Base-by-base conservation (phyloP, 208 protist species). In the Crithidia expoeki region DNA sequence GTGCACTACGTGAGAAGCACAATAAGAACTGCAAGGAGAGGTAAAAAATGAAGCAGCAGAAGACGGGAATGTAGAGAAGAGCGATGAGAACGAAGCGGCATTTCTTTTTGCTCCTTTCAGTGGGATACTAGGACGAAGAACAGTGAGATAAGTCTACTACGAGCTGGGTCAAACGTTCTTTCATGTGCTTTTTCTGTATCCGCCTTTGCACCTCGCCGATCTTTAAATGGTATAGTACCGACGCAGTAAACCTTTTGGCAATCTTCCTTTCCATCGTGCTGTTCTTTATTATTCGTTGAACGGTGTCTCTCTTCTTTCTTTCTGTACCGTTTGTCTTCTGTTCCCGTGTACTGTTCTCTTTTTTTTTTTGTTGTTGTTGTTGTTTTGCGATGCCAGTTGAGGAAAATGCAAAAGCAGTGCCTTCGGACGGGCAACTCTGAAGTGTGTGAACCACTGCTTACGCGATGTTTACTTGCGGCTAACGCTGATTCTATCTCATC, bases 1-100 rank as follows among this genome's bases (percentile, higher is more conserved):
- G 68, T 17, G 25, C 30, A 7, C 17, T 84, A 19, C 78, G 66
- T 9, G 81, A 57, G 27, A 73, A 76, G 58, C 74, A 85, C 57
- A 64, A 64, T 34, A 86, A 86, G 81, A 34, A 70, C n/a, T 79
- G 57, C 47, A 81, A 79, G 65, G 74, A 68, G 44, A 86, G 80
- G 73, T 65, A 64, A 64, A 46, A 67, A 57, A 63, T 23, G 32
- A 49, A 63, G 17, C 36, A 5, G 36, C 36, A 40, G 64, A 65
- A 33, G 23, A 7, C n/a, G 11, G 7, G 21, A n/a, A n/a, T n/a
- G n/a, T n/a, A n/a, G 14, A 59, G 6, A 5, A 32, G 9, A 32
- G 52, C 33, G 11, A n/a, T n/a, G 19, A 25, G 11, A 23, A n/a
- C 16, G 27, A 25, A 44, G 36, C 36, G 9, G 36, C 36, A 40